Percentiles rank a stretch among this genome's conserved stretches.
Evolutionary conservation across 371 early-diverging fungal species (phyloP).

Genomic region (Apophysomyces elegans): DNA sequence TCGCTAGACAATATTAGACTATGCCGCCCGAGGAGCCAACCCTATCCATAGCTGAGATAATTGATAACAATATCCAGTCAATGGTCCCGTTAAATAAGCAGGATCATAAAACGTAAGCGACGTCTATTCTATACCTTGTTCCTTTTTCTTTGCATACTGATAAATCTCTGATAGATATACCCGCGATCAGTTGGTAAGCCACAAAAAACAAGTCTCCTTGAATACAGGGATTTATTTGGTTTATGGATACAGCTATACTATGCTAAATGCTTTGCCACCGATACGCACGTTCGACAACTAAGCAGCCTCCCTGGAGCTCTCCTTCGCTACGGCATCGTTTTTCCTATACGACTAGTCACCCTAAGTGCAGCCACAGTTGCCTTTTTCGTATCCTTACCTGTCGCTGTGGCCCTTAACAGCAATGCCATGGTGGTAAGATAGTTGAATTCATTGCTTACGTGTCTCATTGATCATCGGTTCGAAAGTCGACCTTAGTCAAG

Average conservation of each 20-base stretch:
- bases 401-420: conserved; percentile 37
- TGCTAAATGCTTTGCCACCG: conserved; percentile 38
- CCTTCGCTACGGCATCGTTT: conserved; percentile 40
- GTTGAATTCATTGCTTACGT: background rate
- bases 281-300: conserved; percentile 11
- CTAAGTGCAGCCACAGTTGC: conserved; percentile 35
- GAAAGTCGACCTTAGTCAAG: conserved; percentile 58
- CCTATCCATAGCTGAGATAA: background rate
- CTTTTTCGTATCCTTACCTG: conserved; percentile 40
- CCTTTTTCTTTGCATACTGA: background rate
- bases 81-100: background rate
- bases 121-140: background rate
- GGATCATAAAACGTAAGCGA: background rate
- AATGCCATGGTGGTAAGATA: conserved; percentile 38
- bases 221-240: background rate
- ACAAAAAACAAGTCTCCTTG: background rate
- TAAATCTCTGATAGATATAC: conserved; percentile 24
- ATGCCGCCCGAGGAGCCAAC: conserved; percentile 6
- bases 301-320: conserved; percentile 32
- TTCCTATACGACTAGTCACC: conserved; percentile 33
- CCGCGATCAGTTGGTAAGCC: conserved; percentile 41
- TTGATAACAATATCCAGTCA: background rate
- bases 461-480: background rate
- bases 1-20: background rate
- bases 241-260: conserved; percentile 29